Base-by-base conservation (phyloP, 768 basidiomycete species). In the Pleurotus sapidus region DNA sequence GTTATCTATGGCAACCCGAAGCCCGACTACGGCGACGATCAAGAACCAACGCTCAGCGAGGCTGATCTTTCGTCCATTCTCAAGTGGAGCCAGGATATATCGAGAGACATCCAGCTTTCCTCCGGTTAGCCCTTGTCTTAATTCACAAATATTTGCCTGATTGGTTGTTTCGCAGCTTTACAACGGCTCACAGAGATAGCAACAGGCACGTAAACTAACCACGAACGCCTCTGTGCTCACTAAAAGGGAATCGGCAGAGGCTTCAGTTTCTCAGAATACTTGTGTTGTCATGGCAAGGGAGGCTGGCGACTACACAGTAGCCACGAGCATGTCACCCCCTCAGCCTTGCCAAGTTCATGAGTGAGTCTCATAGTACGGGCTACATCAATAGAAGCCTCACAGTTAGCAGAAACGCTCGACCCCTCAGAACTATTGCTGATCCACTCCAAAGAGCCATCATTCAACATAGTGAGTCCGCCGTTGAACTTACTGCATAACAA, bases 31-130 rank as follows among this genome's bases (percentile, higher is more conserved):
- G 73, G 74, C 3, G 81, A 83, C 43, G 81, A 82, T 49, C 82
- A 83, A 59, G 84, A 84, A 50, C 78, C 80, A 1, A 80, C 77
- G n/a, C 65, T 88, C 38, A 76, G 77, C 58, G 84, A 86, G 14
- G 73, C 80, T 48, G 85, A 89, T 65, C 71, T 89, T 11, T 83
- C 83, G 20, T 83, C 86, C 0, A 88, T 91, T 49, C 74, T 89
- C 30, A 86, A 84, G 63, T 88, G 86, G 83, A 88, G 84, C 62
- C 86, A 87, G 66, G 84, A 87, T 55, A 88, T 91, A 12, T 87
- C 87, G 0, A 83, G 84, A 38, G 86, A 88, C 66, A 87, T 89
- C 42, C 87, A 88, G 60, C 69, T 89, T 18, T 81, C 81, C 40
- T 84, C 86, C 54, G 83, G 84, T 81, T 61, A 38, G 67, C 61